Evolutionary conservation across 495 filamentous ascomycete species (phyloP).

Genomic region (Penicillium antarcticum): DNA sequence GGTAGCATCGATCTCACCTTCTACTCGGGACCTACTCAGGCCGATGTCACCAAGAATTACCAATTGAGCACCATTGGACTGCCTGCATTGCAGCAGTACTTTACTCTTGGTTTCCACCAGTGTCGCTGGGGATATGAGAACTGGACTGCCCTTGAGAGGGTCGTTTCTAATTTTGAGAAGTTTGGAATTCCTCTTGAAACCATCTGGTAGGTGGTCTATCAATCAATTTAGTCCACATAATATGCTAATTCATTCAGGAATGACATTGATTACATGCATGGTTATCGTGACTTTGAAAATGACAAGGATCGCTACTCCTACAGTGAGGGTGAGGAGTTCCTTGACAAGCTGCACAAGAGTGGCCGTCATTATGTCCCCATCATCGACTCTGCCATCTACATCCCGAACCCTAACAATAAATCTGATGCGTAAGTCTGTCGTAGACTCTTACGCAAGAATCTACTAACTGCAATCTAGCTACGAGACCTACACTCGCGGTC

Average conservation of each 20-base stretch:
- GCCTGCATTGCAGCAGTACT: conserved; percentile 64
- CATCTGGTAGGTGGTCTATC: conserved; percentile 54
- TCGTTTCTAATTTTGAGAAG: conserved; percentile 56
- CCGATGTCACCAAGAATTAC: conserved; percentile 56
- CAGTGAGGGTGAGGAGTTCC: conserved; percentile 53
- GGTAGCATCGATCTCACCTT: conserved; percentile 63
- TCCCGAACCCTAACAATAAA: conserved; percentile 67
- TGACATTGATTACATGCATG: conserved; percentile 59
- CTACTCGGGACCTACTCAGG: conserved; percentile 56
- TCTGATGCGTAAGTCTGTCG: conserved; percentile 55
- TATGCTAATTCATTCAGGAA: conserved; percentile 26
- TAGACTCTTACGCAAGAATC: neutral
- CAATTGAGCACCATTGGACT: conserved; percentile 53
- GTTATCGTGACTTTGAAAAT: conserved; percentile 57
- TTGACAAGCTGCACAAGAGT: conserved; percentile 60
- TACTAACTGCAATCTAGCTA: conserved; percentile 41
- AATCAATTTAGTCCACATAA: neutral
- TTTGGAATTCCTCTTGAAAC: conserved; percentile 63
- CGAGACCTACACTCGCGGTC: conserved; percentile 63
- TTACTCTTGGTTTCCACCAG: conserved; percentile 61
- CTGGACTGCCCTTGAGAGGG: conserved; percentile 50
- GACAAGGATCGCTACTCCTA: conserved; percentile 50
- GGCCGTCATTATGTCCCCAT: conserved; percentile 79
- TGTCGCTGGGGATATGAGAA: conserved; percentile 65
- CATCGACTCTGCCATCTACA: conserved; percentile 79